A percentile compares a stretch with the other conserved stretches of the same genome.
Conservation (phyloP, 202 grass and related monocot species). For the Alloteropsis angusta region DNA sequence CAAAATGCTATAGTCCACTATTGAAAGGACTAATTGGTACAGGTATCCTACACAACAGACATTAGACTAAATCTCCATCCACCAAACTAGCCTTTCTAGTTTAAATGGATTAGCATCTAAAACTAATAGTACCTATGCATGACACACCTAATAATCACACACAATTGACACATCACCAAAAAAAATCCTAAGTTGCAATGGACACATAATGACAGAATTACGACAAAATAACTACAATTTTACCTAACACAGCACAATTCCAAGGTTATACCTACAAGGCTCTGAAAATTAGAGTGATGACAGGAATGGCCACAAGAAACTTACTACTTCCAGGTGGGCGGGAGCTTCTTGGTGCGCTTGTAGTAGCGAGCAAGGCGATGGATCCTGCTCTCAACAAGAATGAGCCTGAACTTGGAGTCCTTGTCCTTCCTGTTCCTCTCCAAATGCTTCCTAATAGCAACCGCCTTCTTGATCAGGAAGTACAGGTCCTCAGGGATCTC, state of each 20-base stretch:
- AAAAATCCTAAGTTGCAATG: not conserved
- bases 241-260: not conserved
- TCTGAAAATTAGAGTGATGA: not conserved
- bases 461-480: slow-evolving; percentile 69
- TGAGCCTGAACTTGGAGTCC: slow-evolving; percentile 72
- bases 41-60: not conserved
- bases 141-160: not conserved
- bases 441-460: slow-evolving; percentile 70
- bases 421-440: slow-evolving; percentile 90
- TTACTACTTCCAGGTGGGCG: slow-evolving; percentile 68
- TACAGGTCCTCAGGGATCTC: slow-evolving; percentile 65
- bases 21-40: too few relatives aligned
- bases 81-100: not conserved
- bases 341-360: slow-evolving; percentile 79
- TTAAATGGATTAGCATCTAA: not conserved
- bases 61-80: not conserved
- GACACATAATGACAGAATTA: not conserved
- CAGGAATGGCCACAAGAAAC: not conserved
- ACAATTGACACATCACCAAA: not conserved
- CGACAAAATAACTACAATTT: not conserved
- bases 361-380: slow-evolving; percentile 68
- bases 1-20: too few relatives aligned
- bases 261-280: not conserved
- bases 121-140: not conserved
- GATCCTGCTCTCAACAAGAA: slow-evolving; percentile 73